Evolutionary conservation across 345 rosid genomes (phyloP).

Genomic region (Psidium guajava): DNA sequence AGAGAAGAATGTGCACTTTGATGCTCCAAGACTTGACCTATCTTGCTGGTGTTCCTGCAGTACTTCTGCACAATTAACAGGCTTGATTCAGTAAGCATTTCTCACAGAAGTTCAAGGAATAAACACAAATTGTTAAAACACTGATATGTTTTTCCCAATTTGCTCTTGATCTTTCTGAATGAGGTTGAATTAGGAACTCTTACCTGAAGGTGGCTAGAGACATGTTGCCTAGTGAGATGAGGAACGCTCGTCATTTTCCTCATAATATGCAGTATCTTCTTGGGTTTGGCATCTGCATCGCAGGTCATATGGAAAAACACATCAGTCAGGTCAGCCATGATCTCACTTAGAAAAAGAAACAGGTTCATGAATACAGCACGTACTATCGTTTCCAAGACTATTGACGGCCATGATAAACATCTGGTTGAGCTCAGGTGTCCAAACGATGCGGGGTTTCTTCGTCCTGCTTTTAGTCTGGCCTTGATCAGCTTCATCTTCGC

Average conservation of each 20-base stretch:
- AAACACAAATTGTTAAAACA: not conserved
- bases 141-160: not conserved
- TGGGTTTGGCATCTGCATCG: not conserved
- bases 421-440: not conserved
- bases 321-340: not conserved
- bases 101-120: not conserved
- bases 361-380: not conserved
- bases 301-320: not conserved
- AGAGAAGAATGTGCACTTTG: not conserved
- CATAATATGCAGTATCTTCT: not conserved
- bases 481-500: not conserved
- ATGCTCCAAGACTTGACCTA: not conserved
- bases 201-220: not conserved
- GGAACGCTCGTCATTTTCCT: fast-evolving
- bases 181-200: not conserved
- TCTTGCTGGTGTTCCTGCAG: no score
- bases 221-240: not conserved
- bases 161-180: not conserved
- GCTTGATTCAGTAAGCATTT: not conserved
- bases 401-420: not conserved
- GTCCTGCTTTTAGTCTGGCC: not conserved
- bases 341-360: not conserved
- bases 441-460: not conserved
- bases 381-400: not conserved
- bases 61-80: not conserved